Evolutionary conservation across 192 early-diverging fungal genomes (phyloP), one percentile per base, ranked within the genome.

Genomic region (Entomortierella chlamydospora): DNA sequence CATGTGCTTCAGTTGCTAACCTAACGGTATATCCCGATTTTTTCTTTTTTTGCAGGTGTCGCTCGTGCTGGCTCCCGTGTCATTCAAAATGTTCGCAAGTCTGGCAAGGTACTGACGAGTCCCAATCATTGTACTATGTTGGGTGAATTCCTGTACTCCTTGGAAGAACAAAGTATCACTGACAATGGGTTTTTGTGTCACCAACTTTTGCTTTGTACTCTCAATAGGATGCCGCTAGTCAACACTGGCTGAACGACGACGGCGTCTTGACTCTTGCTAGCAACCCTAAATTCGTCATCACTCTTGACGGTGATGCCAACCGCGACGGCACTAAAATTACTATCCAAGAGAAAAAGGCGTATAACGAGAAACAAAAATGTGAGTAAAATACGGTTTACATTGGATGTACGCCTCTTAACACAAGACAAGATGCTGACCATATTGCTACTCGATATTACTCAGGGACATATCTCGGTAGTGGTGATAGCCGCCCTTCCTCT

Each of bases 281-380:
- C 51, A 79, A 79, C 34, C 67, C 76, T 28, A 79, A 79, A 29
- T 68, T 79, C n/a, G 76, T 70, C 51, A 52, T 79, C 57, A 66
- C 68, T 34, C 57, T 79, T 47, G 76, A 79, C 26, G 76, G 76
- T 29, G 76, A 79, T 54, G 67, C 76, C 26, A 65, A 50, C 26
- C 68, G 63, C 31, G 68, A 79, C 47, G 68, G 76, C 43, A 70
- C 76, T 49, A 68, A 68, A 23, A 79, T 79, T 52, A 79, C 57
- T 29, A 65, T 79, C 52, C 76, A 79, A 61, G 76, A 79, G 37
- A 79, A 70, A 62, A 79, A 79, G 63, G 55, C 76, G 25, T 70
- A 79, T 50, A 64, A 79, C 63, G 76, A 79, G 41, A 79, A 79
- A 34, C 76, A 79, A 58, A 79, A 79, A 50, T 79, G 74, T 79